Percentiles rank a stretch among this genome's conserved stretches.
Evolutionary conservation across 257 asterid genomes (phyloP).

Genomic region (Plectranthus barbatus): DNA sequence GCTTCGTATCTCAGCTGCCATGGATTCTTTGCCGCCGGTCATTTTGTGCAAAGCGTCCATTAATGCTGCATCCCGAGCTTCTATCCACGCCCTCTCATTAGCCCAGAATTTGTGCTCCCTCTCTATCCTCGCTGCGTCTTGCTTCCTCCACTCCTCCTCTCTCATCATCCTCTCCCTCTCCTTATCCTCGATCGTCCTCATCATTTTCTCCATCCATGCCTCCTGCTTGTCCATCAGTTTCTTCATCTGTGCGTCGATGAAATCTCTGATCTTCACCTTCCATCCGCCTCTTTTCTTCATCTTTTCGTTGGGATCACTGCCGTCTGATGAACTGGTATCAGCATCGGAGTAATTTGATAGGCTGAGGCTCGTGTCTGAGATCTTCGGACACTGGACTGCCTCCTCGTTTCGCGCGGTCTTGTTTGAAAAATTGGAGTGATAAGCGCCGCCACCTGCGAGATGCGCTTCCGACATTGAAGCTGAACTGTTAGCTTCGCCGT

Average conservation of each 20-base stretch:
- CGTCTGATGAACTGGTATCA: slow-evolving; percentile 47
- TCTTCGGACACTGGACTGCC: slow-evolving; percentile 24
- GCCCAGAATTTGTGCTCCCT: slow-evolving; percentile 82
- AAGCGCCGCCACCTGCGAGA: slow-evolving; percentile 10
- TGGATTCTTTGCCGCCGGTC: slow-evolving; percentile 16
- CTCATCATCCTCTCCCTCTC: slow-evolving; percentile 64
- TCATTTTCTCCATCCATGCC: slow-evolving; percentile 75
- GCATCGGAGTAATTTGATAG: slow-evolving; percentile 61
- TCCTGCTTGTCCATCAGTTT: slow-evolving; percentile 80
- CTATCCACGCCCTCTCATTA: slow-evolving; percentile 75
- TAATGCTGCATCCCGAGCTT: slow-evolving; percentile 59
- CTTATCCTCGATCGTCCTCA: slow-evolving; percentile 64
- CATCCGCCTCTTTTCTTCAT: slow-evolving; percentile 43
- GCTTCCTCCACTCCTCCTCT: slow-evolving; percentile 82
- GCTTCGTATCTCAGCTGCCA: slow-evolving; percentile 15
- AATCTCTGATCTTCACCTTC: slow-evolving; percentile 62
- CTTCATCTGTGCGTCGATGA: slow-evolving; percentile 68
- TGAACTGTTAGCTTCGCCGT: slow-evolving; percentile 47
- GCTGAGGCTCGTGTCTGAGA: slow-evolving; percentile 67
- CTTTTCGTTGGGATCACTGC: slow-evolving; percentile 26
- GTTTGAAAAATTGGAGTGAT: slow-evolving; percentile 14
- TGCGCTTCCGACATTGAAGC: slow-evolving; percentile 32
- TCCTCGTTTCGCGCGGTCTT: slow-evolving; percentile 30
- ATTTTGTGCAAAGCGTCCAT: slow-evolving; percentile 57
- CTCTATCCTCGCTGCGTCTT: slow-evolving; percentile 59